Evolutionary conservation across 768 basidiomycete genomes (phyloP).

Genomic region (Psilocybe sp.): DNA sequence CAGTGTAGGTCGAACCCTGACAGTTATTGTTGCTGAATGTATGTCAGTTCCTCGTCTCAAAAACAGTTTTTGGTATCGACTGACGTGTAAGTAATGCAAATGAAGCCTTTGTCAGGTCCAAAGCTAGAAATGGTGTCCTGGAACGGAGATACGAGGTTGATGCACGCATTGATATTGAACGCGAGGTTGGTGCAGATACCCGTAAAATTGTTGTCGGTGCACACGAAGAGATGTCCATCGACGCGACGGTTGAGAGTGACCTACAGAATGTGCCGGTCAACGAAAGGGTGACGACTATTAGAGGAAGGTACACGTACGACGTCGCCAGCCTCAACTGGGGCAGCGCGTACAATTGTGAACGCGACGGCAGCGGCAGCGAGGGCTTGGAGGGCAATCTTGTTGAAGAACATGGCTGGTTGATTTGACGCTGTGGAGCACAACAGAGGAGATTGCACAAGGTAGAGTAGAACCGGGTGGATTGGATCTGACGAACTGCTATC

Average conservation of each 20-base stretch:
- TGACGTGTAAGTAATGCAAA: constrained; percentile 6
- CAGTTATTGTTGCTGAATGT: constrained; percentile 1
- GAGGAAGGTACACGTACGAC: background rate
- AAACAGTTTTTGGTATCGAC: background rate
- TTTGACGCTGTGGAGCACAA: no score
- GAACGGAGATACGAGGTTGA: constrained; percentile 5
- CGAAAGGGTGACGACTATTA: background rate
- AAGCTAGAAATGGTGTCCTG: constrained; percentile 7
- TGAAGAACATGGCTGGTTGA: no score
- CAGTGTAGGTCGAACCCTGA: constrained; percentile 1
- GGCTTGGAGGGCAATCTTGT: no score
- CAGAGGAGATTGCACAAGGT: no score
- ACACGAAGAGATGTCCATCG: constrained; percentile 7
- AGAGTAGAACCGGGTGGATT: no score
- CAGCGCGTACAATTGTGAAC: background rate
- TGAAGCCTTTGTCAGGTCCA: constrained; percentile 2
- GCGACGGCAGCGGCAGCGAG: background rate
- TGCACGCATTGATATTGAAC: constrained; percentile 3
- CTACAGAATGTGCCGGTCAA: background rate
- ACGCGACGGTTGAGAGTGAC: background rate
- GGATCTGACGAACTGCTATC: no score
- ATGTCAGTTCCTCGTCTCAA: background rate
- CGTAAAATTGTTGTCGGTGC: constrained; percentile 5
- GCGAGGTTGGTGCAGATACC: constrained; percentile 4
- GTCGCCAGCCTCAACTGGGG: background rate